Evolutionary conservation across 2,329 filamentous ascomycete genomes (phyloP).

Genomic region (Penicillium sp.): DNA sequence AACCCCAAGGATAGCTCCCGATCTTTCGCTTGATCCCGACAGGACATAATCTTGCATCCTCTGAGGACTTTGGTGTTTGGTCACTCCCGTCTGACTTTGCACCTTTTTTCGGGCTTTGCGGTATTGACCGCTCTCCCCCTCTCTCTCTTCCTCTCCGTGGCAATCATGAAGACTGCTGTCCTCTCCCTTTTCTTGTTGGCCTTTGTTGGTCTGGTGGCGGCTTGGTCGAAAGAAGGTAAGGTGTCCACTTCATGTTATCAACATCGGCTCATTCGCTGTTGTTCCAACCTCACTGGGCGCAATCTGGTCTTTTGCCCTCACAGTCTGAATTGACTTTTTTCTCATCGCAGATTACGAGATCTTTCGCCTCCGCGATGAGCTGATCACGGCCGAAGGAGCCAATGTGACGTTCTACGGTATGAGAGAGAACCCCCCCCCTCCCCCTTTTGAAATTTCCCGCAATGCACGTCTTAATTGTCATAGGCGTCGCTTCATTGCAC

Average conservation of each 20-base stretch:
- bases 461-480: no score
- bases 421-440: background rate
- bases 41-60: background rate
- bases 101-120: slow-evolving; percentile 10
- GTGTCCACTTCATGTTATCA: slow-evolving; percentile 19
- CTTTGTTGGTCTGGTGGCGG: slow-evolving; percentile 61
- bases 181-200: slow-evolving; percentile 63
- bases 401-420: slow-evolving; percentile 82
- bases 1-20: background rate
- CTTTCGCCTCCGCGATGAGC: slow-evolving; percentile 88
- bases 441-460: background rate
- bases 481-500: no score
- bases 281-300: background rate
- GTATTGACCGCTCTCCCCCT: slow-evolving; percentile 20
- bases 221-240: slow-evolving; percentile 83
- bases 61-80: no score
- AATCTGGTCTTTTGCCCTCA: background rate
- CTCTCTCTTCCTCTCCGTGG: background rate
- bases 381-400: slow-evolving; percentile 65
- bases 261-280: slow-evolving; percentile 3
- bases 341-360: slow-evolving; percentile 76
- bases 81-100: slow-evolving; percentile 1
- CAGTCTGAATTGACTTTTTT: background rate
- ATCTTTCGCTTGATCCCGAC: background rate
- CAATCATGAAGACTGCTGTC: slow-evolving; percentile 63